phyloP scores from a whole-genome alignment of 768 basidiomycete genomes.

The Sistotremastrum niveocremeum region DNA sequence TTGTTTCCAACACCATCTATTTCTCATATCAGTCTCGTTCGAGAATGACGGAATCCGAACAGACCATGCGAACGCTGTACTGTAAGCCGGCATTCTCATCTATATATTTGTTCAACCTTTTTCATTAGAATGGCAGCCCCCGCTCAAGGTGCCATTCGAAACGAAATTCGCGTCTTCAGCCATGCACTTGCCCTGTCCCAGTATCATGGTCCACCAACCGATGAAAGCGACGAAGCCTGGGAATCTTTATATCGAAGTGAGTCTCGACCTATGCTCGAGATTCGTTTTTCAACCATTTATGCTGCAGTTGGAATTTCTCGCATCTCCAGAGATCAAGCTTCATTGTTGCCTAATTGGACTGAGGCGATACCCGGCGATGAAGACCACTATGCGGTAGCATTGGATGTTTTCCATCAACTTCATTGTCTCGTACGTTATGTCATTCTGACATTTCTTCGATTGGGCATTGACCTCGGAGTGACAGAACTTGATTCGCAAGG shows the following conservation, averaged over 20 bases:
- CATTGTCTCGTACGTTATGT: conserved; percentile 13
- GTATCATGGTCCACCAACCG: conserved; percentile 12
- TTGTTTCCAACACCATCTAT: no score
- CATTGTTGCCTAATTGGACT: conserved; percentile 11
- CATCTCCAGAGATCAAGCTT: conserved; percentile 11
- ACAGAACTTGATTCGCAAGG: conserved; percentile 1
- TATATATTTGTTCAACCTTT: no score
- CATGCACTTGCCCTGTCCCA: neutral
- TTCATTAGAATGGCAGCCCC: conserved; percentile 6
- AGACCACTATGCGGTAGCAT: conserved; percentile 10
- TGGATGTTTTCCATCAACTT: conserved; percentile 17
- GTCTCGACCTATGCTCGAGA: no score
- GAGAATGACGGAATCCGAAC: no score
- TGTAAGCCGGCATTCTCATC: no score
- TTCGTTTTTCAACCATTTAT: no score
- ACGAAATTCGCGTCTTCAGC: conserved; percentile 3
- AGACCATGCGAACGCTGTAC: no score
- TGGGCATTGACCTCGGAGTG: no score
- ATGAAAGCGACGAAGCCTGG: conserved; percentile 12
- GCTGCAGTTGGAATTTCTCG: conserved; percentile 10
- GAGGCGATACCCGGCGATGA: conserved; percentile 11
- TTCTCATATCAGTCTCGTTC: no score
- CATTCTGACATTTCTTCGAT: no score
- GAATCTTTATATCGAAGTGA: conserved; percentile 9
- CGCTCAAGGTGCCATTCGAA: conserved; percentile 8